These are phyloP conservation scores for Kandelia obovata DNA, from an alignment of 345 rosid genomes.

Conservation along the genomic window DNA sequence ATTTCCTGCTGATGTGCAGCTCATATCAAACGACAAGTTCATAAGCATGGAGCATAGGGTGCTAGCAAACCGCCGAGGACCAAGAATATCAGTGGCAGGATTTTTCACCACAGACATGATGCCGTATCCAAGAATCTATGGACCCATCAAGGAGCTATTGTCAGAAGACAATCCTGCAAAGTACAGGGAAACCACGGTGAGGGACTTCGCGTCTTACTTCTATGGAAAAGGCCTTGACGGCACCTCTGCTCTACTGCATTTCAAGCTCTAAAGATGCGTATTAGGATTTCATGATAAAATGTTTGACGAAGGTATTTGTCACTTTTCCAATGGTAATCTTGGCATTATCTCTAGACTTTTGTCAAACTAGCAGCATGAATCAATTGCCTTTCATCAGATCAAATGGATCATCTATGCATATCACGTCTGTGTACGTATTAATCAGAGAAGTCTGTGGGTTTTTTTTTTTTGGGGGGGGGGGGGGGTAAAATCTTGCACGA, in stretches of 20 bases:
- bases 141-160: slow-evolving; percentile 41
- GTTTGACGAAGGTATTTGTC: too few species aligned
- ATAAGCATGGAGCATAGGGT: slow-evolving; percentile 49
- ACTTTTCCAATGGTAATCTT: too few species aligned
- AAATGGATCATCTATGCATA: too few species aligned
- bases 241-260: slow-evolving; percentile 32
- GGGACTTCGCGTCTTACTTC: slow-evolving; percentile 22
- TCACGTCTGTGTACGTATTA: too few species aligned
- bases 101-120: slow-evolving; percentile 25
- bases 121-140: slow-evolving; percentile 16
- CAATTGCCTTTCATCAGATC: too few species aligned
- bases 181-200: slow-evolving; percentile 27
- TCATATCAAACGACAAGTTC: slow-evolving; percentile 45
- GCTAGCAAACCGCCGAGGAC: slow-evolving; percentile 32
- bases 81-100: slow-evolving; percentile 45
- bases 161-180: slow-evolving; percentile 38
- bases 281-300: too few species aligned
- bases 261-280: slow-evolving; percentile 16
- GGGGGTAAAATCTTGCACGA: too few species aligned
- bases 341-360: too few species aligned
- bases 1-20: slow-evolving; percentile 21
- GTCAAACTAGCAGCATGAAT: too few species aligned
- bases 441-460: too few species aligned
- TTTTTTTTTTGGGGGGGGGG: too few species aligned
- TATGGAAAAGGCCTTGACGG: slow-evolving; percentile 38